Conservation (phyloP, 2,329 filamentous ascomycete genomes). For the Paecilomyces sp. region DNA sequence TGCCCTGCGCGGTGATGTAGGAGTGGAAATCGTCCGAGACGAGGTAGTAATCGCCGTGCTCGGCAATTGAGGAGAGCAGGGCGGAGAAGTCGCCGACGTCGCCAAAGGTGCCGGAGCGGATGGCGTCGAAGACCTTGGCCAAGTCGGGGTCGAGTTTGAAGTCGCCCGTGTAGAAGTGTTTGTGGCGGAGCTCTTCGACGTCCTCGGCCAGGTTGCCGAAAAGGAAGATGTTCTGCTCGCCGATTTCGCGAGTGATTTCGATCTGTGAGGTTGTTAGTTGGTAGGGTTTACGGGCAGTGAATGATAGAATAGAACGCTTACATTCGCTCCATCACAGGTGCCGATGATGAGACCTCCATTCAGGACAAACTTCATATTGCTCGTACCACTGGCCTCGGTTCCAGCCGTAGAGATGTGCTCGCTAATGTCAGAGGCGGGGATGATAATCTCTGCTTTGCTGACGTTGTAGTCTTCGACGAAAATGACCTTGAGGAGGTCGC, state of each 20-base stretch:
- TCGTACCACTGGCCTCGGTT: constrained; percentile 80
- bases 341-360: constrained; percentile 97
- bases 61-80: constrained; percentile 74
- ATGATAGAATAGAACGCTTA: constrained; percentile 41
- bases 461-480: constrained; percentile 99
- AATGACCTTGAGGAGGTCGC: constrained; percentile 91
- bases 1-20: constrained; percentile 81
- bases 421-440: constrained; percentile 88
- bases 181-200: constrained; percentile 89
- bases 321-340: constrained; percentile 95
- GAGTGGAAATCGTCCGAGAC: constrained; percentile 96
- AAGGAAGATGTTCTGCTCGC: constrained; percentile 96
- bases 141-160: constrained; percentile 73
- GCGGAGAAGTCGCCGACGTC: constrained; percentile 71
- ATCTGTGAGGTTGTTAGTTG: constrained; percentile 50
- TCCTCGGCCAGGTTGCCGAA: constrained; percentile 95
- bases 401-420: constrained; percentile 98
- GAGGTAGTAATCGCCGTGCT: constrained; percentile 95
- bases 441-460: constrained; percentile 96
- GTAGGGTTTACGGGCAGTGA: neutral
- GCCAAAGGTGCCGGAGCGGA: constrained; percentile 75
- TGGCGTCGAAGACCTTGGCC: constrained; percentile 72
- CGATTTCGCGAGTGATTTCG: constrained; percentile 94
- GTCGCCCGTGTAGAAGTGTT: constrained; percentile 72
- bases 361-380: constrained; percentile 99